Evolutionary conservation across 352 stramenopile genomes (phyloP).

Genomic region (Phytophthora ohioensis): DNA sequence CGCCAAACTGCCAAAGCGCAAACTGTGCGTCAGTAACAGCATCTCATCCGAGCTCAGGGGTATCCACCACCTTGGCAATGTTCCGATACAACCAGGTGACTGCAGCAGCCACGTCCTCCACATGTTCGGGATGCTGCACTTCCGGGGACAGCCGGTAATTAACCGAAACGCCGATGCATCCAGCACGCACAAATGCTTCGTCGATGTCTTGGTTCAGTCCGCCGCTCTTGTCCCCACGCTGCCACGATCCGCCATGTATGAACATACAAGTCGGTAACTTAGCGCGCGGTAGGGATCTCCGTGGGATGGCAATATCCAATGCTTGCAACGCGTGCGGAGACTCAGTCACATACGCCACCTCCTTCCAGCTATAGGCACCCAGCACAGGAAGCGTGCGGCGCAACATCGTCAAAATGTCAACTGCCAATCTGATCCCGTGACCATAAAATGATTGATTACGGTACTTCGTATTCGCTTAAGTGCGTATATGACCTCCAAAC

Average conservation of each 20-base stretch:
- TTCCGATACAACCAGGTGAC: conserved; percentile 74
- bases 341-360: conserved; percentile 63
- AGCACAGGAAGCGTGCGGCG: conserved; percentile 44
- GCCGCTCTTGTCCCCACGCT: conserved; percentile 82
- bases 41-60: conserved; percentile 3
- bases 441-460: conserved; percentile 8
- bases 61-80: conserved; percentile 61
- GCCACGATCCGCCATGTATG: conserved; percentile 86
- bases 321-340: conserved; percentile 55
- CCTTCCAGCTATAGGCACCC: conserved; percentile 65
- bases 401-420: conserved; percentile 25
- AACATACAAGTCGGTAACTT: conserved; percentile 81
- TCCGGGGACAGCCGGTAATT: conserved; percentile 88
- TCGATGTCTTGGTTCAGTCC: conserved; percentile 73
- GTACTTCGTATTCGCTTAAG: conserved; percentile 17
- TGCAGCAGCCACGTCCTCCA: conserved; percentile 65
- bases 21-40: conserved; percentile 11
- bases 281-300: conserved; percentile 22
- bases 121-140: conserved; percentile 77
- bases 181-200: conserved; percentile 59
- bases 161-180: conserved; percentile 68
- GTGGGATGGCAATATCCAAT: conserved; percentile 77
- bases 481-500: conserved; percentile 1
- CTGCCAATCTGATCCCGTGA: conserved; percentile 15
- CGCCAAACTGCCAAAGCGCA: conserved; percentile 62